Evolutionary conservation across 1,284 basidiomycete genomes (phyloP).

Genomic region (Ceratobasidium sp.): DNA sequence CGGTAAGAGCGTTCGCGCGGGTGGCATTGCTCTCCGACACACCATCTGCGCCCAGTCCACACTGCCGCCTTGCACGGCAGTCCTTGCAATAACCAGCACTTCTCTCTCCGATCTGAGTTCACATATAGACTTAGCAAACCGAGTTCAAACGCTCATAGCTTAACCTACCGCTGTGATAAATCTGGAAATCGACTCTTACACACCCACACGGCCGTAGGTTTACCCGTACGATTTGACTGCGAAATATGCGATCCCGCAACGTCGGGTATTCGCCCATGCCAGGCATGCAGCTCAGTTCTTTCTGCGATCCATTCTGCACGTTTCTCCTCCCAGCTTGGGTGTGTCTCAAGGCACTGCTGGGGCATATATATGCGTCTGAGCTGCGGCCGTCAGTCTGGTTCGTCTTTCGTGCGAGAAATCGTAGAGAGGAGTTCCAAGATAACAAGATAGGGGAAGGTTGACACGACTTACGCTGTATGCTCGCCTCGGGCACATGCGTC

Average conservation of each 20-base stretch:
- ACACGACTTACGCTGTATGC: constrained; percentile 37
- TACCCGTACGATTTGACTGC: constrained; percentile 23
- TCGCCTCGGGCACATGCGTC: constrained; percentile 37
- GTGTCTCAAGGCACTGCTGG: constrained; percentile 33
- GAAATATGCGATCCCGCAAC: constrained; percentile 33
- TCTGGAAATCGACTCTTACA: constrained; percentile 33
- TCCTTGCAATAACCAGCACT: constrained; percentile 39
- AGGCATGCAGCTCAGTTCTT: constrained; percentile 16
- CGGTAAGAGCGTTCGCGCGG: constrained; percentile 26
- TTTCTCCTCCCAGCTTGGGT: constrained; percentile 38
- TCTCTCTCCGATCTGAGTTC: constrained; percentile 31
- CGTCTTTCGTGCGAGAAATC: not conserved
- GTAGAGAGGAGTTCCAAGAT: not conserved
- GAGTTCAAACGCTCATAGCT: not conserved
- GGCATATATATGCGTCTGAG: constrained; percentile 43
- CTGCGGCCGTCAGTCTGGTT: constrained; percentile 37
- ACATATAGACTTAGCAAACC: not conserved
- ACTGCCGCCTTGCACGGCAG: constrained; percentile 35
- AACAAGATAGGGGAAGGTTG: not conserved
- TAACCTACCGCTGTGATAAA: constrained; percentile 30
- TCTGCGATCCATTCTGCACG: constrained; percentile 39
- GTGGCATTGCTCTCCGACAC: constrained; percentile 39
- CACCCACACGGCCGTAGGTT: constrained; percentile 31
- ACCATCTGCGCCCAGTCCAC: constrained; percentile 38
- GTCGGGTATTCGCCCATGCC: constrained; percentile 38